Conservation (phyloP, 2,329 filamentous ascomycete genomes). For the Reticulascus tulasneorum region DNA sequence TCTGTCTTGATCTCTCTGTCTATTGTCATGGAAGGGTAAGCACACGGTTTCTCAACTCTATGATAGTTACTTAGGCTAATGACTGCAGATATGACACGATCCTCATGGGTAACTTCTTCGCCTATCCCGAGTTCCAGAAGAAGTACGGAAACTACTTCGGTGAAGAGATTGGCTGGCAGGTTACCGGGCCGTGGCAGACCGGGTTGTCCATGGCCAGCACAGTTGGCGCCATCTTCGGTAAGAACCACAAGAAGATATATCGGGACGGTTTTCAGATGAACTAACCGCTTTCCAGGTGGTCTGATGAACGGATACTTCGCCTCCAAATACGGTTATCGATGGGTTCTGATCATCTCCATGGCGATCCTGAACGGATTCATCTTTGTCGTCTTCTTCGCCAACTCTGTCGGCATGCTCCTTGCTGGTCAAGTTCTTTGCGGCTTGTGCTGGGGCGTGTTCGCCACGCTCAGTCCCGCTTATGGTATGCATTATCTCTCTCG, state of each 20-base stretch:
- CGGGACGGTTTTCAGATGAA: too few species aligned
- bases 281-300: slow-evolving; percentile 18
- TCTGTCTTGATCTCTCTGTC: slow-evolving; percentile 35
- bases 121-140: slow-evolving; percentile 32
- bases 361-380: slow-evolving; percentile 34
- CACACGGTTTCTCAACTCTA: neutral
- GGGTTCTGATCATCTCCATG: slow-evolving; percentile 32
- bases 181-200: slow-evolving; percentile 49
- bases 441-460: slow-evolving; percentile 41
- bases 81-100: slow-evolving; percentile 5
- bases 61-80: too few species aligned
- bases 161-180: slow-evolving; percentile 35
- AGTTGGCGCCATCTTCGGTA: slow-evolving; percentile 28
- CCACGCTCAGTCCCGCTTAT: slow-evolving; percentile 37
- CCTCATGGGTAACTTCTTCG: slow-evolving; percentile 40
- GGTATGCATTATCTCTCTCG: slow-evolving; percentile 13
- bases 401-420: slow-evolving; percentile 35
- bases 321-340: slow-evolving; percentile 37
- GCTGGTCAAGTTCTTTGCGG: slow-evolving; percentile 43
- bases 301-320: slow-evolving; percentile 38
- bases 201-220: slow-evolving; percentile 41
- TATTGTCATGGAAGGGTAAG: slow-evolving; percentile 49
- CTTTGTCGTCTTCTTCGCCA: slow-evolving; percentile 46
- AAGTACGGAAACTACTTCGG: slow-evolving; percentile 34
- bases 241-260: too few species aligned